Percentiles rank a stretch among this genome's conserved stretches.
These are phyloP conservation scores for Gossypium bickii DNA, from an alignment of 345 rosid genomes.

Conservation along the genomic window DNA sequence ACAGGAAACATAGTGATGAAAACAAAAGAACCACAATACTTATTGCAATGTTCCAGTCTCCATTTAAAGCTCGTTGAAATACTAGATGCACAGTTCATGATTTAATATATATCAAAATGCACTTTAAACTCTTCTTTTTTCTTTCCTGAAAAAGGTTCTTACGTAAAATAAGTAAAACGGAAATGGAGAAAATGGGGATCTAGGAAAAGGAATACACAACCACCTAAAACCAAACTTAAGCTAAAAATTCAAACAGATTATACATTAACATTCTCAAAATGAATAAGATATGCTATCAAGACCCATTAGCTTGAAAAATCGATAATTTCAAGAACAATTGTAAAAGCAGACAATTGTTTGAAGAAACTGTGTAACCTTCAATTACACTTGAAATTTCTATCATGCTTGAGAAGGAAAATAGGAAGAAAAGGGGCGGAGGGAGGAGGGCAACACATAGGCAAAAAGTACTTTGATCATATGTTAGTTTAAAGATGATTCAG, in stretches of 20 bases:
- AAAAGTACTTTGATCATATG: not conserved
- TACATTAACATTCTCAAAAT: not conserved
- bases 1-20: not conserved
- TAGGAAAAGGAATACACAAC: not conserved
- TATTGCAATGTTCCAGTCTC: not conserved
- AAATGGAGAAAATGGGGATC: not conserved
- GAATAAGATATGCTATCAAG: not conserved
- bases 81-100: slow-evolving; percentile 8
- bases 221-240: not conserved
- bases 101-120: not conserved
- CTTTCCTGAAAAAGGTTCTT: not conserved
- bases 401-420: not conserved
- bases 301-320: not conserved
- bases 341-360: not conserved
- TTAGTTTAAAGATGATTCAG: not conserved
- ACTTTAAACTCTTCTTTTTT: not conserved
- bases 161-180: not conserved
- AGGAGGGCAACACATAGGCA: not conserved
- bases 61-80: not conserved
- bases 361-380: not conserved
- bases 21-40: not conserved
- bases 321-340: not conserved
- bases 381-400: not conserved
- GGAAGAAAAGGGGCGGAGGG: no score
- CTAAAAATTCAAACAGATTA: not conserved